A percentile compares a stretch with the other conserved stretches of the same genome.
These are phyloP conservation scores for Pelargonium fulgidum DNA, from an alignment of 441 rosid genomes.

Conservation along the genomic window DNA sequence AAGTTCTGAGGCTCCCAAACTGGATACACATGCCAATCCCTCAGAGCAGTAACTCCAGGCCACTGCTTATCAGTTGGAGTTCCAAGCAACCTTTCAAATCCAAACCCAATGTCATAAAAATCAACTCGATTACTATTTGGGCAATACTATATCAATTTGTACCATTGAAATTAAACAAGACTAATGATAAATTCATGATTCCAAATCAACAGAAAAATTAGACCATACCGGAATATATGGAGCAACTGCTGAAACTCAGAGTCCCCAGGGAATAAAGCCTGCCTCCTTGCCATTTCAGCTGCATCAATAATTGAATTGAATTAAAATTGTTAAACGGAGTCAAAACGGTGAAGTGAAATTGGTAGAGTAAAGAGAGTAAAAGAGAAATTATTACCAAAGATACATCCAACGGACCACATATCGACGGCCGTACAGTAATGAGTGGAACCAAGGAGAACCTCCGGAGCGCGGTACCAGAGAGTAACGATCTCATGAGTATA, in stretches of 20 bases:
- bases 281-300: conserved; percentile 91
- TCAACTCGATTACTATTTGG: background rate
- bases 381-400: conserved; percentile 46
- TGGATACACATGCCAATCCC: conserved; percentile 95
- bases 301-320: conserved; percentile 6
- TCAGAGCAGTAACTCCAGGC: conserved; percentile 72
- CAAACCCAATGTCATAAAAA: background rate
- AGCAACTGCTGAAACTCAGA: conserved; percentile 94
- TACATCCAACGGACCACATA: conserved; percentile 98
- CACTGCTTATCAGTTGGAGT: conserved; percentile 84
- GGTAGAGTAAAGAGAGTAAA: no score
- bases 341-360: background rate
- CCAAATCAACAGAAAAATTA: background rate
- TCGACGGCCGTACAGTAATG: conserved; percentile 86
- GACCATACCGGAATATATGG: conserved; percentile 69
- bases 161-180: no score
- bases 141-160: no score
- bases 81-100: conserved; percentile 55
- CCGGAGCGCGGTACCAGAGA: conserved; percentile 92
- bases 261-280: conserved; percentile 88
- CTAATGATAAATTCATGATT: background rate
- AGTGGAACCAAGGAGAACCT: conserved; percentile 79
- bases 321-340: background rate
- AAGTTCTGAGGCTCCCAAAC: conserved; percentile 77
- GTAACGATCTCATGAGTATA: conserved; percentile 95